These are phyloP conservation scores for Quercus engelmannii DNA, from an alignment of 306 rosid genomes.

Conservation along the genomic window DNA sequence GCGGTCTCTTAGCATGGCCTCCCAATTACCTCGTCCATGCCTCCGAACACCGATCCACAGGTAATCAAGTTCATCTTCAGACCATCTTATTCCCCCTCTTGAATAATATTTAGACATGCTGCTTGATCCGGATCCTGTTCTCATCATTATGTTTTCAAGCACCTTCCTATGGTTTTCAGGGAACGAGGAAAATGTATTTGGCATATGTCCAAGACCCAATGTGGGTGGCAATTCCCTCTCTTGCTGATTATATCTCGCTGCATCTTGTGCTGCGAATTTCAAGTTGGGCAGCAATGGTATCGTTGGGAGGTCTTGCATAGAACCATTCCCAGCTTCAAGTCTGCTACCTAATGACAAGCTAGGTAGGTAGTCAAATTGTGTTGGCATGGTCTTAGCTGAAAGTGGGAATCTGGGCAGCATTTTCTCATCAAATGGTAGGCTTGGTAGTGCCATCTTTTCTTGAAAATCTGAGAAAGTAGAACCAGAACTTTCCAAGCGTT, in stretches of 20 bases:
- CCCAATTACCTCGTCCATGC: conserved; percentile 98
- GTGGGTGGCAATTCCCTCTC: conserved; percentile 64
- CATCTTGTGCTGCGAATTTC: conserved; percentile 74
- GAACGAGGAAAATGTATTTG: conserved; percentile 56
- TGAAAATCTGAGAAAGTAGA: conserved; percentile 60
- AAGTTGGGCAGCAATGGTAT: conserved; percentile 72
- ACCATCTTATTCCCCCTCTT: conserved; percentile 65
- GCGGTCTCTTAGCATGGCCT: conserved; percentile 80
- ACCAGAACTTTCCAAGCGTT: conserved; percentile 41
- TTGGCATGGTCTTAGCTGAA: conserved; percentile 49
- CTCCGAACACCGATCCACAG: conserved; percentile 99
- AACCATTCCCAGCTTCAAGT: conserved; percentile 55
- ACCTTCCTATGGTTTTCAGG: conserved; percentile 96
- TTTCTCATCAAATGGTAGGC: conserved; percentile 80
- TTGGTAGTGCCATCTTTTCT: conserved; percentile 71
- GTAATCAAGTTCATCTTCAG: conserved; percentile 97
- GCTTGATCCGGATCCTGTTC: conserved; percentile 72
- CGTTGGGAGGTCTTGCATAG: conserved; percentile 66
- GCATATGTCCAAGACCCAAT: conserved; percentile 80
- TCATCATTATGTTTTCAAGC: conserved; percentile 98
- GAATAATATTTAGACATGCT: conserved; percentile 54
- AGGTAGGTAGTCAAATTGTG: conserved; percentile 74
- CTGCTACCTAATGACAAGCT: conserved; percentile 73
- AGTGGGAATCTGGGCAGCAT: conserved; percentile 75
- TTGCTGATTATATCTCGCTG: conserved; percentile 62